Conservation (phyloP, 345 rosid species). For the Dimocarpus longan region DNA sequence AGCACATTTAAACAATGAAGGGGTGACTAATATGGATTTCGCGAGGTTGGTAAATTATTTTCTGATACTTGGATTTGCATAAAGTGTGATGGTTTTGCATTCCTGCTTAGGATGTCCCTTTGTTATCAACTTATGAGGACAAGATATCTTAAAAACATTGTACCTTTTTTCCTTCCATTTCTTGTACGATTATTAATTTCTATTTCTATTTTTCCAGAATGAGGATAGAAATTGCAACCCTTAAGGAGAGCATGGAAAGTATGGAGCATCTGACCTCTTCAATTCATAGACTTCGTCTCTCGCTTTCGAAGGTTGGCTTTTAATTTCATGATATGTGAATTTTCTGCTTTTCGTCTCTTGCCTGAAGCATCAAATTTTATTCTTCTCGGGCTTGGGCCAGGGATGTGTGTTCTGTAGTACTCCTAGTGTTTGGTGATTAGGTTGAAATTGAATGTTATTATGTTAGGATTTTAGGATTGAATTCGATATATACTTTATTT, state of each 20-base stretch:
- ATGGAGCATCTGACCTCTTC: conserved; percentile 79
- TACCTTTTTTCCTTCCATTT: conserved; percentile 12
- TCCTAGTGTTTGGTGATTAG: background rate
- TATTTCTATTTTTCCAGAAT: conserved; percentile 44
- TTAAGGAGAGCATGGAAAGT: conserved; percentile 86
- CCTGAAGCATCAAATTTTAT: background rate
- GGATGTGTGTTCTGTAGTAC: background rate
- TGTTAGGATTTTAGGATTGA: conserved; percentile 16
- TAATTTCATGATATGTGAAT: background rate
- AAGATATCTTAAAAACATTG: background rate
- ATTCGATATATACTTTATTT: background rate
- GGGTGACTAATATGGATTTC: conserved; percentile 55
- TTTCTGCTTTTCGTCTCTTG: background rate
- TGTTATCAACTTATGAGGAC: background rate
- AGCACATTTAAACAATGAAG: conserved; percentile 38
- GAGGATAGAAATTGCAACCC: conserved; percentile 89
- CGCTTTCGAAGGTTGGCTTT: conserved; percentile 68
- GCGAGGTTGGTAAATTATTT: conserved; percentile 59
- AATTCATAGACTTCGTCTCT: conserved; percentile 77
- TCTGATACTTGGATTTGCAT: conserved; percentile 6
- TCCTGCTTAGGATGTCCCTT: conserved; percentile 8
- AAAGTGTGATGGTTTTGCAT: conserved; percentile 2
- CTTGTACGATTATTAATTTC: conserved; percentile 9
- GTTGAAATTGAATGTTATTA: background rate
- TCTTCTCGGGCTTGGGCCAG: background rate